Conservation (phyloP, 176 grass and related monocot species). For the Tillandsia leiboldiana region DNA sequence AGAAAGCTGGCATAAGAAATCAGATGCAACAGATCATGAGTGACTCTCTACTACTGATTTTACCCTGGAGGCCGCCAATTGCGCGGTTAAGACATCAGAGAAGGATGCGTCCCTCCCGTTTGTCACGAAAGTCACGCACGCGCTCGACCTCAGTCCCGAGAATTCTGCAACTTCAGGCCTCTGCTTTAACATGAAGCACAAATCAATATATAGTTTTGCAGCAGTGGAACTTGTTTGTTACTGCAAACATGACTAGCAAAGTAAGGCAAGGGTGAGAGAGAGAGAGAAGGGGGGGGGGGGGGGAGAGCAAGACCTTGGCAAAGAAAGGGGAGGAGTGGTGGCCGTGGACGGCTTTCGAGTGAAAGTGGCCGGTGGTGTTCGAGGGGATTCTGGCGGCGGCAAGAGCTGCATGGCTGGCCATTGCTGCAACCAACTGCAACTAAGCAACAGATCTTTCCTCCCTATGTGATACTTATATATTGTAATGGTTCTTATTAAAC, state of each 20-base stretch:
- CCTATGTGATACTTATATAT: neutral
- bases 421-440: slow-evolving; percentile 19
- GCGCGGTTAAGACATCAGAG: slow-evolving; percentile 46
- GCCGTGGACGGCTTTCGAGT: slow-evolving; percentile 28
- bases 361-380: slow-evolving; percentile 37
- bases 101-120: slow-evolving; percentile 46
- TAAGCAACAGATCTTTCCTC: neutral
- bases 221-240: neutral
- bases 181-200: slow-evolving; percentile 23
- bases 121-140: slow-evolving; percentile 33
- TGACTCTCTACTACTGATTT: neutral
- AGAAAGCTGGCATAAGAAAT: neutral
- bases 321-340: slow-evolving; percentile 10
- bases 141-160: slow-evolving; percentile 58
- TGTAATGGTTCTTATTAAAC: neutral
- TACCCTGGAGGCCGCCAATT: slow-evolving; percentile 57
- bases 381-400: slow-evolving; percentile 69
- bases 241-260: neutral
- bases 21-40: neutral
- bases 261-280: neutral
- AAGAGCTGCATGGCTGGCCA: slow-evolving; percentile 93
- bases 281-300: neutral
- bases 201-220: neutral
- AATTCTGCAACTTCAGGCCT: slow-evolving; percentile 63
- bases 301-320: slow-evolving; percentile 10